Evolutionary conservation across 805 yeast species (phyloP), one percentile per base, ranked within the genome.

Genomic region (Jamesozyma piceae): DNA sequence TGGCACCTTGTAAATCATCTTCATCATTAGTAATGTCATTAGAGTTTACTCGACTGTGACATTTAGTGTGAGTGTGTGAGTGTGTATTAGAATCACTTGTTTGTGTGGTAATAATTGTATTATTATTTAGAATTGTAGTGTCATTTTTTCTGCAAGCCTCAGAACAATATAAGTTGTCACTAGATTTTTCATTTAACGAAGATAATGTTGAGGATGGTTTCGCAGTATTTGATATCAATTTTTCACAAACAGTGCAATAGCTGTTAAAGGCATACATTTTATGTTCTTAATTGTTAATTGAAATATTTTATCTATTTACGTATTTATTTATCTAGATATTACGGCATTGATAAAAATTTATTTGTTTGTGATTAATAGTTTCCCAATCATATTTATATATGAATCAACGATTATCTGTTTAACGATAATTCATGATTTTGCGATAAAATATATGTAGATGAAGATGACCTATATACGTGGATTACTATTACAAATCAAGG

Each of bases 181-280:
- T 26, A 13, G 24, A 6, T 14, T 41, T 41, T n/a, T 35, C 36
- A 30, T 29, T 29, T 11, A 27, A 22, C 14, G n/a, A 26, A 4
- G 43, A 41, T 2, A 21, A n/a, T 2, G 44, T 24, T 31, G 37
- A 36, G 13, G 41, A 32, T 3, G 37, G 13, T 8, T 15, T 14
- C 6, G n/a, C 35, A 14, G 35, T 13, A 18, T 26, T 24, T 3
- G 38, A 17, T 11, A 58, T 57, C 44, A 59, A 41, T 37, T 54
- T 54, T 38, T 75, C 80, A 60, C 82, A 76, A 44, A 73, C 78
- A 38, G 73, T 66, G 64, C 82, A 76, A 60, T 63, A 76, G 55
- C 76, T 80, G 54, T 70, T 73, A 48, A 66, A 60, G 49, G 77
- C 70, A 39, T 64, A 36, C 45, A 38, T 43, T 17, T n/a, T n/a